Conservation (phyloP, 208 protist genomes). For the Wallacemonas collosoma region DNA sequence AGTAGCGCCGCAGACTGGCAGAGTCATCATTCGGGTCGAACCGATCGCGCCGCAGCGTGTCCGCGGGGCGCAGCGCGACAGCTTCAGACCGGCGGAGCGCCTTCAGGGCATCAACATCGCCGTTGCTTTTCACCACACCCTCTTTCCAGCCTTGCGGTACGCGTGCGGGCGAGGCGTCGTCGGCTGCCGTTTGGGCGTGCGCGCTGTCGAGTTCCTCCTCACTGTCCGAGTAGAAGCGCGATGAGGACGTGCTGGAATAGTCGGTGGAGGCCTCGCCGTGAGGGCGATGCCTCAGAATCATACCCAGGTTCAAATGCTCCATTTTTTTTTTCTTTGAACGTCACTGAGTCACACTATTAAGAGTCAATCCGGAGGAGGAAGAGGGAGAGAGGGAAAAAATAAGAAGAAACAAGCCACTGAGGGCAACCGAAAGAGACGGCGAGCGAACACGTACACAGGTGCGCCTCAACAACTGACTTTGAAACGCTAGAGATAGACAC, state of each 20-base stretch:
- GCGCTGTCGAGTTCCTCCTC: background rate
- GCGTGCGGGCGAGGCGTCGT: too few relatives aligned
- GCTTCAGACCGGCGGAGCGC: conserved; percentile 1
- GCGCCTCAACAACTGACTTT: too few relatives aligned
- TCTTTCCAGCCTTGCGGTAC: too few relatives aligned
- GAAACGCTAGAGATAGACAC: background rate
- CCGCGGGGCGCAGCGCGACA: background rate
- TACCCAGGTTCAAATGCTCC: conserved; percentile 4
- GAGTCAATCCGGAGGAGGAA: background rate
- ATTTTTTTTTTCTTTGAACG: conserved; percentile 1
- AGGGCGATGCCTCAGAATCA: background rate
- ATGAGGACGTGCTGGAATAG: background rate
- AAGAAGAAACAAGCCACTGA: background rate
- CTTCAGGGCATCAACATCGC: background rate
- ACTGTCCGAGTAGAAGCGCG: background rate
- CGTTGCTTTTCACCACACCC: background rate
- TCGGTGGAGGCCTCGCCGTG: background rate
- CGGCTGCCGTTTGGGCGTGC: too few relatives aligned
- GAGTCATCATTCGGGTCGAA: conserved; percentile 27
- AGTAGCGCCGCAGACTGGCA: conserved; percentile 30
- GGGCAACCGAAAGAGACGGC: background rate
- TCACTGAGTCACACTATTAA: conserved; percentile 8
- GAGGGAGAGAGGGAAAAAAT: conserved; percentile 9
- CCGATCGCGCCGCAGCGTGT: background rate
- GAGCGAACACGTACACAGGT: background rate